These are phyloP conservation scores for Sporothrix humicola DNA, from an alignment of 2,329 filamentous ascomycete genomes.

Conservation along the genomic window DNA sequence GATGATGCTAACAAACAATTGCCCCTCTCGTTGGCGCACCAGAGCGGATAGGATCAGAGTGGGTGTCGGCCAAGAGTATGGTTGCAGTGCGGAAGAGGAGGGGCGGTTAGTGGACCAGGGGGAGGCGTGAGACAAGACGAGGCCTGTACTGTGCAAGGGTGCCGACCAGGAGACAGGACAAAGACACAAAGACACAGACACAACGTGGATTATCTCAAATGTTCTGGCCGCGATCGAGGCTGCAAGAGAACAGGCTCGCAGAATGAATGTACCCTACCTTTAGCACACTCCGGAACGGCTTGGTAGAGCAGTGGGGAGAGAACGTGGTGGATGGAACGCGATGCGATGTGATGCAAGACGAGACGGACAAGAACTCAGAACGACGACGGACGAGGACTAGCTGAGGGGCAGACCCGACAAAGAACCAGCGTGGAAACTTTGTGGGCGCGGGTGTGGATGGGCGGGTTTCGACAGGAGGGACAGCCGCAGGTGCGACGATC, in stretches of 20 bases:
- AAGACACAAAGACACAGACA: not conserved
- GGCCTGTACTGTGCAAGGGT: not conserved
- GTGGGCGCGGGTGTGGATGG: constrained; percentile 10
- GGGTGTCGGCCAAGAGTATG: constrained; percentile 7
- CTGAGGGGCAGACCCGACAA: not conserved
- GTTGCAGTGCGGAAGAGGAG: constrained; percentile 23
- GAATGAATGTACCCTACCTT: not conserved
- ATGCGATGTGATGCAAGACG: not conserved
- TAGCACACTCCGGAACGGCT: not conserved
- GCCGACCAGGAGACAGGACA: not conserved
- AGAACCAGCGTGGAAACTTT: not conserved
- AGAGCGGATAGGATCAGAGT: constrained; percentile 18
- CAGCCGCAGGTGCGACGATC: not conserved
- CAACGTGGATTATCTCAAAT: not conserved
- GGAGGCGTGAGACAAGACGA: constrained; percentile 22
- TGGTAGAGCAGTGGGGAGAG: not conserved
- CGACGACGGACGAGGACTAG: not conserved
- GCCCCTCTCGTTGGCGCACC: constrained; percentile 13
- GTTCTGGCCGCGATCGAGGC: not conserved
- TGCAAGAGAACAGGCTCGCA: constrained; percentile 13
- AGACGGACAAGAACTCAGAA: constrained; percentile 5
- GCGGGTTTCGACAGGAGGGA: constrained; percentile 17
- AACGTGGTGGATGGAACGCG: not conserved
- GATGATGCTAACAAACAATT: constrained; percentile 7
- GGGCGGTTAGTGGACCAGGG: constrained; percentile 21